phyloP scores from a whole-genome alignment of 2,329 filamentous ascomycete species.

The Diaporthe humulicola region DNA sequence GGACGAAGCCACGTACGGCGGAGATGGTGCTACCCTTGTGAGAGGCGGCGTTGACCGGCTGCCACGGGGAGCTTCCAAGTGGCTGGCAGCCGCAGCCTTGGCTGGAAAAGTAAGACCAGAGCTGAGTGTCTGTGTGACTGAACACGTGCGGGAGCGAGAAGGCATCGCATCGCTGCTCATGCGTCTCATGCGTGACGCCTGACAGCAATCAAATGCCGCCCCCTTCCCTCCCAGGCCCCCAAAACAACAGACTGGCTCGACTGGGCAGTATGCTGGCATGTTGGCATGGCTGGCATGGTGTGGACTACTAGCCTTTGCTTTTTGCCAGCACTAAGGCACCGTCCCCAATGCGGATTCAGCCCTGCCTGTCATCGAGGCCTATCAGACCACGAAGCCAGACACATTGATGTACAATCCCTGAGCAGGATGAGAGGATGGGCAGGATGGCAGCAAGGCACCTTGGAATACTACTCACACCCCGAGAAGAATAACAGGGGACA shows the following conservation, averaged over 20 bases:
- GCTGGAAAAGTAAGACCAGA: conserved; percentile 5
- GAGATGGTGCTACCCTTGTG: not conserved
- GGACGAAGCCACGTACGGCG: not conserved
- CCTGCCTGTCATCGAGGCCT: not conserved
- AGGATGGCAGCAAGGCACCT: no score
- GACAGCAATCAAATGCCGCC: not conserved
- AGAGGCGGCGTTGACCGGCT: conserved; percentile 8
- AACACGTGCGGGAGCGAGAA: conserved; percentile 7
- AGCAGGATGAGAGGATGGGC: not conserved
- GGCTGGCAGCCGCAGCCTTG: conserved; percentile 16
- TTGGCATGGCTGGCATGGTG: not conserved
- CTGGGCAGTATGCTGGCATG: not conserved
- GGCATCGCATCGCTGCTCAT: not conserved
- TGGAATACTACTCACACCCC: not conserved
- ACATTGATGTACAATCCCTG: not conserved
- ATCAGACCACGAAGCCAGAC: not conserved
- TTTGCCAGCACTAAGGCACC: not conserved
- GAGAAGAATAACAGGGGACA: not conserved
- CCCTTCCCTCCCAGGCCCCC: no score
- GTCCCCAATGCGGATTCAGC: not conserved
- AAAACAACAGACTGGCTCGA: not conserved
- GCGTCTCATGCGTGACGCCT: not conserved
- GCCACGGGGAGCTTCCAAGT: conserved; percentile 16
- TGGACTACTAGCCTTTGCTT: not conserved
- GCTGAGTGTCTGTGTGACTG: conserved; percentile 19